Base-by-base conservation (phyloP, 2,329 filamentous ascomycete species). In the Verticillium alfalfae region DNA sequence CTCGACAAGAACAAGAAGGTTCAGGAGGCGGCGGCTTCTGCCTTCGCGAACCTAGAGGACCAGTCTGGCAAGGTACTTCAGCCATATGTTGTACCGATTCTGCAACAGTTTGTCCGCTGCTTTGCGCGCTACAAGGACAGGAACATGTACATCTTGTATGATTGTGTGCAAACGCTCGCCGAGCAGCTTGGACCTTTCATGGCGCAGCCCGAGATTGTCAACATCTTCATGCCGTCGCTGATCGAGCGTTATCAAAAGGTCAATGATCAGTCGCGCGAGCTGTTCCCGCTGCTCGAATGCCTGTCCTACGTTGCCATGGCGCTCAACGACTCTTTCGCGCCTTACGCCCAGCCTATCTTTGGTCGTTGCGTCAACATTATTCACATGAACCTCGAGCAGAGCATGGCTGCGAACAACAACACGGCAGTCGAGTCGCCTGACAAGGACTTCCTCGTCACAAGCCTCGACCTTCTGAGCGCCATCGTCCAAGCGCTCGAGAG, bases 141-240 rank as follows among this genome's bases (percentile, higher is more conserved):
- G 70, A 99, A 99, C 79, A 97, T 98, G 87, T 97, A 96, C 79
- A 96, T 98, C 60, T 85, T 99, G 38, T 99, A 99, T 78, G 95
- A 99, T 77, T 98, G 95, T 74, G 92, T 99, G 38, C 95, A 99
- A 78, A 99, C 95, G 0, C 81, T 99, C 62, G 95, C 95, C 3
- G 95, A 99, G 75, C 90, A 92, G 70, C 90, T 98, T 60, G 93
- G 92, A 12, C 87, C 89, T 7, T 87, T 90, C 38, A 81, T 99
- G 66, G 90, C 92, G n/a, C 83, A 87, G 64, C 90, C 90, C 7
- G 86, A 93, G 59, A 84, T 97, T n/a, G 88, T 93, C 49, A 85
- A 90, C 65, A 84, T 92, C 67, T 83, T 99, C 63, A 98, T 99
- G 94, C 93, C 95, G 31, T 92, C 93, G 13, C 83, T 99, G 56